phyloP scores from a whole-genome alignment of 176 grass and related monocot species.

The Olyra latifolia region DNA sequence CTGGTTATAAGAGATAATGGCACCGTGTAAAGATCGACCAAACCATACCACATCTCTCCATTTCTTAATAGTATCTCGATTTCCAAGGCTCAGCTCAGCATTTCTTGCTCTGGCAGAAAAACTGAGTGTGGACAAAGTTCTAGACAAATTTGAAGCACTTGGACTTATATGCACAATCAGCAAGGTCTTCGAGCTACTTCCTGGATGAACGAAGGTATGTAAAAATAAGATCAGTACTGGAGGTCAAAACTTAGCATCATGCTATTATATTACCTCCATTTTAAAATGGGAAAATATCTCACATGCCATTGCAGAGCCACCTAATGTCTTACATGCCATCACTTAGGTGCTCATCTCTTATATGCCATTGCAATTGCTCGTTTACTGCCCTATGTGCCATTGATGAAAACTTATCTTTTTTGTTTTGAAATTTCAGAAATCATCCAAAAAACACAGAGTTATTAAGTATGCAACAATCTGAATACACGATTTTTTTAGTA shows the following conservation, averaged over 20 bases:
- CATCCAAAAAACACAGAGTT: too few relatives aligned
- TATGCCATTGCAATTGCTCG: too few relatives aligned
- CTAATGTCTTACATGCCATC: too few relatives aligned
- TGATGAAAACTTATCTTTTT: too few relatives aligned
- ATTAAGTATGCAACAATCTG: too few relatives aligned
- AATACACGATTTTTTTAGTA: too few relatives aligned
- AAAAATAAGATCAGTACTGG: constrained; percentile 3
- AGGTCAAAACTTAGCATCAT: neutral
- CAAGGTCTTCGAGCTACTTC: constrained; percentile 84
- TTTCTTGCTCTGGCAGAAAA: constrained; percentile 96
- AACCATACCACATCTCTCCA: constrained; percentile 96
- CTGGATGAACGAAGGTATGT: constrained; percentile 45
- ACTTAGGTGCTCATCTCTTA: too few relatives aligned
- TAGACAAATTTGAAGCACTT: constrained; percentile 87
- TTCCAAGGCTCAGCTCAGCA: constrained; percentile 95
- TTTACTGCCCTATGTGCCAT: too few relatives aligned
- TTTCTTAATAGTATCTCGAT: constrained; percentile 98
- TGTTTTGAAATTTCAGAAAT: too few relatives aligned
- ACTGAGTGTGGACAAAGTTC: constrained; percentile 84
- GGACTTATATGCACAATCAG: constrained; percentile 89
- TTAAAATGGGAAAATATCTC: too few relatives aligned
- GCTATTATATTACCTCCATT: constrained; percentile 13
- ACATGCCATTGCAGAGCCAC: too few relatives aligned
- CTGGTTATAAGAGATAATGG: neutral
- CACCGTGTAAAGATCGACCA: constrained; percentile 1